Conservation (phyloP, 2,329 filamentous ascomycete genomes). For the Colletotrichum gigasporum region DNA sequence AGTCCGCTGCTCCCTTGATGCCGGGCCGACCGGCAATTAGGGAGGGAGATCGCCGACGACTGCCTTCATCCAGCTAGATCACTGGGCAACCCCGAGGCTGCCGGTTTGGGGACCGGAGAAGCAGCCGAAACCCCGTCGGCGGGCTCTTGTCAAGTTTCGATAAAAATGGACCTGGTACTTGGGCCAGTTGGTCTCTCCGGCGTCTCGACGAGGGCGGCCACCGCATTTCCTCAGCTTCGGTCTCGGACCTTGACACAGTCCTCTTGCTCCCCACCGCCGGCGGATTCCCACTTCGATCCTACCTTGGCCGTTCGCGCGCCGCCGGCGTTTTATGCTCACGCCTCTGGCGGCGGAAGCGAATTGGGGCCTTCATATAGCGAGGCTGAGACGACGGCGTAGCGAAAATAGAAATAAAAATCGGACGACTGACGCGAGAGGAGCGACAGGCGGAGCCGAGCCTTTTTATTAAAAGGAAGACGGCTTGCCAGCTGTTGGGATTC, state of each 20-base stretch:
- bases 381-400: neutral
- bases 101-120: neutral
- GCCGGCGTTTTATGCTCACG: neutral
- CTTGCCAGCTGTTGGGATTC: neutral
- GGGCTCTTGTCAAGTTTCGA: neutral
- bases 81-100: neutral
- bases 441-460: neutral
- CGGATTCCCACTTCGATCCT: neutral
- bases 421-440: neutral
- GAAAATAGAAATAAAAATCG: neutral
- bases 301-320: neutral
- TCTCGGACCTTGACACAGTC: constrained; percentile 9
- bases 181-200: neutral
- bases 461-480: neutral
- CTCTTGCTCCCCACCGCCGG: constrained; percentile 8
- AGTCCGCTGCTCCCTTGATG: constrained; percentile 21
- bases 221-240: constrained; percentile 3
- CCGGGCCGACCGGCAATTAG: constrained; percentile 12
- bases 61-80: constrained; percentile 4
- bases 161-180: neutral
- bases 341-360: neutral
- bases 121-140: neutral
- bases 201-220: neutral
- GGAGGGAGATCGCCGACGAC: constrained; percentile 1
- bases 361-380: neutral